These are phyloP conservation scores for Dactylellina cionopaga DNA, from an alignment of 2,329 filamentous ascomycete species.

Conservation along the genomic window DNA sequence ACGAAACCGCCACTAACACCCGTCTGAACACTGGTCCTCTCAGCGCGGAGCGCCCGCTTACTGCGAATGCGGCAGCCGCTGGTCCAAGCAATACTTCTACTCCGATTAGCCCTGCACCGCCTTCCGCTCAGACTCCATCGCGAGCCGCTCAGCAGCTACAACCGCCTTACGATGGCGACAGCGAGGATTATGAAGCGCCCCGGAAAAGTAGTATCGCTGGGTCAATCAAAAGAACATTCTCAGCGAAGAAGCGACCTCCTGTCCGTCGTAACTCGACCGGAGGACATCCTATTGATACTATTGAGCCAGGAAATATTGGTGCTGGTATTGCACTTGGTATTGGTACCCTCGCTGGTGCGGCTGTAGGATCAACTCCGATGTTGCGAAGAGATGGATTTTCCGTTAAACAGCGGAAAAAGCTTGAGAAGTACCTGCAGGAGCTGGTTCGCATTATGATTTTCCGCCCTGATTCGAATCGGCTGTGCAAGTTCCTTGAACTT, in stretches of 20 bases:
- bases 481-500: constrained; percentile 95
- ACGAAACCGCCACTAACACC: constrained; percentile 51
- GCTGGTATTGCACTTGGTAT: constrained; percentile 61
- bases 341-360: constrained; percentile 57
- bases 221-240: constrained; percentile 43
- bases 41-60: constrained; percentile 17
- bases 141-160: constrained; percentile 6
- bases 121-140: background rate
- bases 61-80: constrained; percentile 22
- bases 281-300: constrained; percentile 36
- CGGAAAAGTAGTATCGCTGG: constrained; percentile 50
- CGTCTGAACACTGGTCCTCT: constrained; percentile 32
- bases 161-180: constrained; percentile 65
- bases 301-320: constrained; percentile 46
- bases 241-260: constrained; percentile 66
- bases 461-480: constrained; percentile 89
- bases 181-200: constrained; percentile 61
- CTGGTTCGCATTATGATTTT: constrained; percentile 98
- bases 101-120: background rate
- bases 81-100: constrained; percentile 4
- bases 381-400: constrained; percentile 71
- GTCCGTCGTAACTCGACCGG: constrained; percentile 54
- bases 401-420: constrained; percentile 81
- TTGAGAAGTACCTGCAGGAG: constrained; percentile 90
- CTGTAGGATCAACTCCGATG: constrained; percentile 58